Evolutionary conservation across 2,329 filamentous ascomycete species (phyloP).

Genomic region (Hypomyces perniciosus): DNA sequence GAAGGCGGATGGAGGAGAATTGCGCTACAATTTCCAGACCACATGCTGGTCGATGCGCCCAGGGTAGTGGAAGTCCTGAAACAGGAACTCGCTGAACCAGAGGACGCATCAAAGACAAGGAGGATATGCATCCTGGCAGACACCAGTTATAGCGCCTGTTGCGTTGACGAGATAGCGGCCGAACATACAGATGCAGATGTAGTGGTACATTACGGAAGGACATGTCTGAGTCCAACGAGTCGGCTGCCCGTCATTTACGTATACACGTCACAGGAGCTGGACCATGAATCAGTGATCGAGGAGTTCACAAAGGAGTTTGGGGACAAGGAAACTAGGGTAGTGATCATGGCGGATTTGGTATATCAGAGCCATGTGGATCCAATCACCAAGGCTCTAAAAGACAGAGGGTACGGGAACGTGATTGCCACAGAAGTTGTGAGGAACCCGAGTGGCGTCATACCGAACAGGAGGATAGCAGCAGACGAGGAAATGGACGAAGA

Average conservation of each 20-base stretch:
- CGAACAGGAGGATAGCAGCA: conserved; percentile 66
- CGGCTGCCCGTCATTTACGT: conserved; percentile 84
- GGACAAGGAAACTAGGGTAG: conserved; percentile 55
- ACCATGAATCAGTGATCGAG: conserved; percentile 48
- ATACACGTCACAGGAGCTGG: conserved; percentile 69
- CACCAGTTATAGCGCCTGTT: conserved; percentile 95
- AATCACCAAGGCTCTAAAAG: conserved; percentile 49
- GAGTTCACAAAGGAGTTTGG: conserved; percentile 66
- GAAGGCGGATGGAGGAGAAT: conserved; percentile 66
- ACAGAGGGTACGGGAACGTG: conserved; percentile 62
- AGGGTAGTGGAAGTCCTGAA: conserved; percentile 60
- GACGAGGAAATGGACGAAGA: conserved; percentile 35
- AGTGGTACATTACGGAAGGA: conserved; percentile 88
- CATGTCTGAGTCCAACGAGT: conserved; percentile 85
- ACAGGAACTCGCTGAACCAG: conserved; percentile 19
- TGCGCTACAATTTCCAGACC: conserved; percentile 92
- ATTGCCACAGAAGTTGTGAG: conserved; percentile 68
- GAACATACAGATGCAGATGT: conserved; percentile 89
- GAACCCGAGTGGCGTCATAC: conserved; percentile 72
- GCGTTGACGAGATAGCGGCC: conserved; percentile 92
- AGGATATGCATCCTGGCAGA: conserved; percentile 82
- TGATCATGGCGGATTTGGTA: conserved; percentile 85
- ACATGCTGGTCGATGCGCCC: conserved; percentile 82
- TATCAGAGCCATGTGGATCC: conserved; percentile 68
- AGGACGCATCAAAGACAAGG: conserved; percentile 13